These are phyloP conservation scores for Hypoxylon trugodes DNA, from an alignment of 495 filamentous ascomycete genomes.

Conservation along the genomic window DNA sequence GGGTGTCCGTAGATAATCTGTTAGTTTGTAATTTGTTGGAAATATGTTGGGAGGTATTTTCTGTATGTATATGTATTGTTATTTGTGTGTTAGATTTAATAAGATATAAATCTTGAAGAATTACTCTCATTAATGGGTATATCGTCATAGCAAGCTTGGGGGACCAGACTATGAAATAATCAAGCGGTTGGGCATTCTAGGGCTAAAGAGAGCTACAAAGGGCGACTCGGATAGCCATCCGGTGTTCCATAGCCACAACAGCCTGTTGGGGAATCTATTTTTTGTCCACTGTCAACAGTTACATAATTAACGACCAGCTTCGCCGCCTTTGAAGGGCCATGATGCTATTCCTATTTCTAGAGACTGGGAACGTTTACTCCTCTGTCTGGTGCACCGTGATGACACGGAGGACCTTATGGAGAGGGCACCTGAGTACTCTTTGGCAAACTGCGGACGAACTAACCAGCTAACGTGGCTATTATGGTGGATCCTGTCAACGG, in stretches of 20 bases:
- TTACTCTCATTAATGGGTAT: background rate
- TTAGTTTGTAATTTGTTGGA: no score
- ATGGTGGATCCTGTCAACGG: slow-evolving; percentile 23
- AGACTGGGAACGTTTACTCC: slow-evolving; percentile 7
- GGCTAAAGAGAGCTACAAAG: background rate
- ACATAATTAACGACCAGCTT: slow-evolving; percentile 24
- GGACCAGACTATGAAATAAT: slow-evolving; percentile 28
- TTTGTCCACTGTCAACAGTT: slow-evolving; percentile 14
- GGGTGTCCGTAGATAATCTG: no score
- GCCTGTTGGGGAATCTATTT: slow-evolving; percentile 14
- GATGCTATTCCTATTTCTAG: slow-evolving; percentile 22
- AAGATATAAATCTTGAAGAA: background rate
- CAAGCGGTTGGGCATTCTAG: slow-evolving; percentile 27
- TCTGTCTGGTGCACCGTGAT: slow-evolving; percentile 3
- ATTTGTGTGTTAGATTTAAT: background rate
- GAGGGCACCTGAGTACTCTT: slow-evolving; percentile 23
- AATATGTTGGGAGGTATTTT: no score
- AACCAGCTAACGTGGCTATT: no score
- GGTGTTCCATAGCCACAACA: slow-evolving; percentile 9
- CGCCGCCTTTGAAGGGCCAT: slow-evolving; percentile 13
- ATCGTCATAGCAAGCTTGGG: slow-evolving; percentile 13
- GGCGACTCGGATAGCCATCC: background rate
- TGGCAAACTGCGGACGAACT: slow-evolving; percentile 10
- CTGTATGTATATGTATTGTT: no score
- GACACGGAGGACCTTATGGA: slow-evolving; percentile 3